Evolutionary conservation across 1,284 basidiomycete genomes (phyloP).

Genomic region (Pseudozyma sp.): DNA sequence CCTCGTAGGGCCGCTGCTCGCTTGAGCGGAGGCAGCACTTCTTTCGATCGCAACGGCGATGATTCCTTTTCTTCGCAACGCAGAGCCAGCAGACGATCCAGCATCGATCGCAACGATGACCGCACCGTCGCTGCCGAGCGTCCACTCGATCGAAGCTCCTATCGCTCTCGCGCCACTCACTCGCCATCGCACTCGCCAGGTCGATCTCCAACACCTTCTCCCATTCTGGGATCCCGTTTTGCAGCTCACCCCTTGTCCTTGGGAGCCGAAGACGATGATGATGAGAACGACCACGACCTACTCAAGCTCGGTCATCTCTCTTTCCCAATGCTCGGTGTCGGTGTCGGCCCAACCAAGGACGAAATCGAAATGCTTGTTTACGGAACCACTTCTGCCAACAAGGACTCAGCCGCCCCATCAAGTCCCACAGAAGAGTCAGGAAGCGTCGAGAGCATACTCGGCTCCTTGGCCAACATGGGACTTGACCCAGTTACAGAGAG

Average conservation of each 20-base stretch:
- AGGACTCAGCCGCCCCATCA: slow-evolving; percentile 12
- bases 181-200: slow-evolving; percentile 31
- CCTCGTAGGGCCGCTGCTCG: slow-evolving; percentile 41
- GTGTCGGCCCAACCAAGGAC: slow-evolving; percentile 57
- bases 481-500: slow-evolving; percentile 34
- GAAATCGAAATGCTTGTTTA: slow-evolving; percentile 62
- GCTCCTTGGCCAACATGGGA: slow-evolving; percentile 52
- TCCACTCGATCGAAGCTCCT: slow-evolving; percentile 26
- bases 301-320: slow-evolving; percentile 58
- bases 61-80: slow-evolving; percentile 39
- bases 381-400: slow-evolving; percentile 30
- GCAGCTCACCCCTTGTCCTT: slow-evolving; percentile 14
- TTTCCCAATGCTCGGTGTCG: slow-evolving; percentile 56
- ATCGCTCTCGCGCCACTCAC: slow-evolving; percentile 35
- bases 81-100: slow-evolving; percentile 40
- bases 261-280: slow-evolving; percentile 5
- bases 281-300: slow-evolving; percentile 21
- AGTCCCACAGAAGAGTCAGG: slow-evolving; percentile 27
- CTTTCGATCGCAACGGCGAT: slow-evolving; percentile 30
- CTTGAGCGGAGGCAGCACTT: slow-evolving; percentile 42
- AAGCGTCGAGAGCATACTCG: slow-evolving; percentile 38
- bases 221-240: slow-evolving; percentile 56
- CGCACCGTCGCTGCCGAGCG: slow-evolving; percentile 39
- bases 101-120: slow-evolving; percentile 45
- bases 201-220: slow-evolving; percentile 62